phyloP scores from a whole-genome alignment of 192 early-diverging fungal genomes.

The Coemansia sp. region DNA sequence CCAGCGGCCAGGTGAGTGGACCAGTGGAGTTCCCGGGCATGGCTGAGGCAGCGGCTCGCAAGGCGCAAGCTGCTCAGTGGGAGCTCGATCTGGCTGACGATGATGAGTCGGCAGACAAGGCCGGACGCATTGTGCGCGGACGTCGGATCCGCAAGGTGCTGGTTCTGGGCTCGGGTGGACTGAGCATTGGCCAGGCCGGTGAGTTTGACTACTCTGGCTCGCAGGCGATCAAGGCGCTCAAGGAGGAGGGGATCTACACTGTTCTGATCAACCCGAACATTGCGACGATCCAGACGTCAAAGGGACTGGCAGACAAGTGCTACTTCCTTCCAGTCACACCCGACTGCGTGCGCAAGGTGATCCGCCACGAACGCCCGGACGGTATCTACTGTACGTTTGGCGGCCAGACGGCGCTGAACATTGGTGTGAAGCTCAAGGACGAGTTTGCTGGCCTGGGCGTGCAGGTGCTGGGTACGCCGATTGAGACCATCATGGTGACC shows the following conservation, averaged over 20 bases:
- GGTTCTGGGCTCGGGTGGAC: slow-evolving; percentile 92
- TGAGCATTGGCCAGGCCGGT: slow-evolving; percentile 98
- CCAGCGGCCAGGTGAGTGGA: slow-evolving; percentile 65
- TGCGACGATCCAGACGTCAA: slow-evolving; percentile 98
- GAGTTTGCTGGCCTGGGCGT: slow-evolving; percentile 90
- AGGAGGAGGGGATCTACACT: slow-evolving; percentile 97
- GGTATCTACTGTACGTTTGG: slow-evolving; percentile 99
- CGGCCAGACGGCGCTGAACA: slow-evolving; percentile 97
- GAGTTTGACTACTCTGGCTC: slow-evolving; percentile 99
- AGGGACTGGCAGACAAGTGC: slow-evolving; percentile 95
- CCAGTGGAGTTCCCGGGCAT: slow-evolving; percentile 71
- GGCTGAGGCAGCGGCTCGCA: slow-evolving; percentile 38
- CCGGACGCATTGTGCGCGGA: slow-evolving; percentile 54
- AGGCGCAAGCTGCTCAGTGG: slow-evolving; percentile 39
- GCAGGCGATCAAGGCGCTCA: slow-evolving; percentile 96
- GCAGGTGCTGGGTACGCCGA: slow-evolving; percentile 91
- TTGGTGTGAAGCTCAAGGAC: slow-evolving; percentile 83
- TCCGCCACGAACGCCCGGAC: slow-evolving; percentile 93
- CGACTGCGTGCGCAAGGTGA: slow-evolving; percentile 93
- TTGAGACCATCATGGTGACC: slow-evolving; percentile 92
- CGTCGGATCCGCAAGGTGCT: slow-evolving; percentile 87
- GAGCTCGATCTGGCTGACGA: slow-evolving; percentile 44
- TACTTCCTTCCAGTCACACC: slow-evolving; percentile 97
- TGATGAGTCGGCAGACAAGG: slow-evolving; percentile 33
- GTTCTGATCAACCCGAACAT: slow-evolving; percentile 99